Conservation (phyloP, 768 basidiomycete genomes). For the Hygrocybe coccinea region DNA sequence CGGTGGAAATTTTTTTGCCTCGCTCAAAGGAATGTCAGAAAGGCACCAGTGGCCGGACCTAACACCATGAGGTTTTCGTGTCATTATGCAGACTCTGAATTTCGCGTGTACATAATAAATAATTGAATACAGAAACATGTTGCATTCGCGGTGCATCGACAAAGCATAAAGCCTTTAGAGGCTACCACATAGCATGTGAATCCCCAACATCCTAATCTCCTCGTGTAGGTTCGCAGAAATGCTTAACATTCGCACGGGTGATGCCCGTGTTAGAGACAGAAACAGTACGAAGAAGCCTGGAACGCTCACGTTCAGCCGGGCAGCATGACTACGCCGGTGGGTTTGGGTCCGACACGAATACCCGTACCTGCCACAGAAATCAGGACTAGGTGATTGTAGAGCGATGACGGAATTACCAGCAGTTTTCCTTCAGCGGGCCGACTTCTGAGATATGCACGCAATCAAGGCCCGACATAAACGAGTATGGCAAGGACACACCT, state of each 20-base stretch:
- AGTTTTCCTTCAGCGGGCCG: slow-evolving; percentile 20
- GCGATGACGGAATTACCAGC: slow-evolving; percentile 24
- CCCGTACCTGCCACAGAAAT: slow-evolving; percentile 24
- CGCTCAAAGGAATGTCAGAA: too few relatives aligned
- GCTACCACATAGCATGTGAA: too few relatives aligned
- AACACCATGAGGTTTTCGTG: too few relatives aligned
- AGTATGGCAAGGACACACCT: background rate
- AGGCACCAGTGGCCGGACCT: too few relatives aligned
- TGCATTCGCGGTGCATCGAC: too few relatives aligned
- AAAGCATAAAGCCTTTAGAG: too few relatives aligned
- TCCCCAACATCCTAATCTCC: background rate
- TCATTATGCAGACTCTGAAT: too few relatives aligned
- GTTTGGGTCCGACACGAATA: slow-evolving; percentile 33
- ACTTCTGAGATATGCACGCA: slow-evolving; percentile 13
- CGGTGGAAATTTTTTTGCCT: too few relatives aligned
- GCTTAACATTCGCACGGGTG: too few relatives aligned
- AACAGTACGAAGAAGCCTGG: background rate
- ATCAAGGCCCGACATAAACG: background rate
- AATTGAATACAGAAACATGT: too few relatives aligned
- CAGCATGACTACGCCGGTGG: slow-evolving; percentile 23
- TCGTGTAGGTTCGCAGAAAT: slow-evolving; percentile 18
- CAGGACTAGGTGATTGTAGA: background rate
- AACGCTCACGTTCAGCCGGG: slow-evolving; percentile 26
- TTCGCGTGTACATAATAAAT: too few relatives aligned
- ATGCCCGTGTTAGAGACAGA: background rate